Evolutionary conservation across 352 stramenopile species (phyloP).

Genomic region (Nothophytophthora sp.): DNA sequence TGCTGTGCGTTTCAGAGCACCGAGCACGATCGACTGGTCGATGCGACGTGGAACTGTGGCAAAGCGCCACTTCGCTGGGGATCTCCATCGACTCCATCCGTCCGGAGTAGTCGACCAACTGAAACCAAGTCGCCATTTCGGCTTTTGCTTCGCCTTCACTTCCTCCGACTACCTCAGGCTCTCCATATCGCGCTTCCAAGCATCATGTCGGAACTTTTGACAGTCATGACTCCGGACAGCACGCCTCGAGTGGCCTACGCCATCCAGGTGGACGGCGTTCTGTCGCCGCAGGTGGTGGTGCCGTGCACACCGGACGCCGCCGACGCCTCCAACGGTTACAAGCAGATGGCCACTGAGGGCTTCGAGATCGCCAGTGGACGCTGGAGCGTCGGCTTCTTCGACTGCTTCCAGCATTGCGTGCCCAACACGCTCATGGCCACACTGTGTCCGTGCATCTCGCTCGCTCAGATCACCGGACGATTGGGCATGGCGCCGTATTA

Average conservation of each 20-base stretch:
- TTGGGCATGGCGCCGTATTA: conserved; percentile 46
- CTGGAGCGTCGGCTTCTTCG: conserved; percentile 38
- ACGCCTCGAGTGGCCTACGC: conserved; percentile 14
- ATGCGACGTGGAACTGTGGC: too few species aligned
- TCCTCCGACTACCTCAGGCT: too few species aligned
- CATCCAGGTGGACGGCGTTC: conserved; percentile 21
- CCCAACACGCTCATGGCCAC: conserved; percentile 52
- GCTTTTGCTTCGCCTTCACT: conserved; percentile 2
- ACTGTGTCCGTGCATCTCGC: conserved; percentile 56
- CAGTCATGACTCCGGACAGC: conserved; percentile 13
- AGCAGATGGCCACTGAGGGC: conserved; percentile 23
- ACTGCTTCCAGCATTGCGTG: conserved; percentile 42
- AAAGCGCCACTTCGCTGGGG: too few species aligned
- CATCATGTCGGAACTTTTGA: conserved; percentile 18
- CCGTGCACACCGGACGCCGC: conserved; percentile 15
- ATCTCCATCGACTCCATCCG: too few species aligned
- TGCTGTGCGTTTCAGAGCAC: too few species aligned
- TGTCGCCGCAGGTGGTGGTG: conserved; percentile 9
- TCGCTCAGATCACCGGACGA: conserved; percentile 53
- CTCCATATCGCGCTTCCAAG: conserved; percentile 3
- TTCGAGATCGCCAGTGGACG: conserved; percentile 25
- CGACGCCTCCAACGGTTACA: conserved; percentile 16
- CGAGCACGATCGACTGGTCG: too few species aligned
- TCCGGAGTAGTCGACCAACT: too few species aligned
- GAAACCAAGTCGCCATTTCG: conserved; percentile 14